Evolutionary conservation across 306 rosid species (phyloP).

Genomic region (Boehmeria nivea): DNA sequence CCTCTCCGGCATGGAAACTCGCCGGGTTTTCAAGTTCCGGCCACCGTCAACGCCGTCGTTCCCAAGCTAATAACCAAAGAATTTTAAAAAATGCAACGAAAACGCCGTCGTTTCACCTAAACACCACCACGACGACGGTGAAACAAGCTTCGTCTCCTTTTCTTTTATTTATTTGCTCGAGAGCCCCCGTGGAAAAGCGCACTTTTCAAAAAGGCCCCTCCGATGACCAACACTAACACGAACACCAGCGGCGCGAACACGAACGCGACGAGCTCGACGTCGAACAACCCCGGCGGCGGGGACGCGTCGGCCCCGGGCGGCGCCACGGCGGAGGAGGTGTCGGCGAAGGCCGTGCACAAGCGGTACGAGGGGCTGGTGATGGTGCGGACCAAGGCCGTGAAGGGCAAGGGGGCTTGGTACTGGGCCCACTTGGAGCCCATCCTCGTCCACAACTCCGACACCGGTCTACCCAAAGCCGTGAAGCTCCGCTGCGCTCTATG

Average conservation of each 20-base stretch:
- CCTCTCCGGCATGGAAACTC: constrained; percentile 48
- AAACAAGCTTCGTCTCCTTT: background rate
- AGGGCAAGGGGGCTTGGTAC: constrained; percentile 98
- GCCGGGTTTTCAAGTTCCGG: constrained; percentile 44
- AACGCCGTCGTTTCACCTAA: background rate
- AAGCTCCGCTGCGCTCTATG: constrained; percentile 81
- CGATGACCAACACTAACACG: constrained; percentile 68
- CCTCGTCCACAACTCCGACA: constrained; percentile 56
- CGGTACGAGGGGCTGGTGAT: constrained; percentile 73
- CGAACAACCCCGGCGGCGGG: constrained; percentile 13
- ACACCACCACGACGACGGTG: too few relatives aligned
- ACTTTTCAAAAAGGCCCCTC: background rate
- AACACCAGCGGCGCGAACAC: too few relatives aligned
- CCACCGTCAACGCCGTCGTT: constrained; percentile 19
- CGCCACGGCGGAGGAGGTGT: constrained; percentile 41
- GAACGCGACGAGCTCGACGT: constrained; percentile 27
- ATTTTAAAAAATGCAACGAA: background rate
- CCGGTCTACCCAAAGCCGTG: constrained; percentile 79
- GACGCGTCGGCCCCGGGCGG: constrained; percentile 11
- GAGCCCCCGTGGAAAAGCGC: too few relatives aligned
- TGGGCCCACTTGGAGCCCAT: constrained; percentile 89
- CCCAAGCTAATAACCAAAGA: background rate
- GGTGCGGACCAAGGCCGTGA: constrained; percentile 85
- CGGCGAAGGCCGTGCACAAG: constrained; percentile 68
- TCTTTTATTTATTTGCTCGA: background rate